Percentiles rank a stretch among this genome's conserved stretches.
These are phyloP conservation scores for Blastomyces parvus DNA, from an alignment of 2,329 filamentous ascomycete genomes.

Conservation along the genomic window DNA sequence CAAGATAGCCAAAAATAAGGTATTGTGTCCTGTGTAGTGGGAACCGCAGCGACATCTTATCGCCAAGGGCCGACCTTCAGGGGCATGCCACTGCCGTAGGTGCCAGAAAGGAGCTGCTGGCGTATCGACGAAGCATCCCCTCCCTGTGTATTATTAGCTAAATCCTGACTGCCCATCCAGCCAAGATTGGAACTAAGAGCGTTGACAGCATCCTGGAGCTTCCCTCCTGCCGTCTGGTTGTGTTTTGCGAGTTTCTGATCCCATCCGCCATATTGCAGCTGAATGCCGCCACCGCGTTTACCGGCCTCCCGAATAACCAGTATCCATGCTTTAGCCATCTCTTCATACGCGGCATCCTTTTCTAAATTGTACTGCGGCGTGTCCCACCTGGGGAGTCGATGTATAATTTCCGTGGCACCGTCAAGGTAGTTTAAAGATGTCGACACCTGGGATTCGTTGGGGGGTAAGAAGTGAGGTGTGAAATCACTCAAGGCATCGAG, in stretches of 20 bases:
- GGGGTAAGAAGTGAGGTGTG: conserved; percentile 89
- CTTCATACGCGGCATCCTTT: conserved; percentile 92
- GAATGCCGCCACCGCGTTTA: conserved; percentile 83
- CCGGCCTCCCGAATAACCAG: conserved; percentile 82
- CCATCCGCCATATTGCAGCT: conserved; percentile 83
- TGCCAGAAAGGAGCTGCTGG: conserved; percentile 48
- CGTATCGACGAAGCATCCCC: conserved; percentile 40
- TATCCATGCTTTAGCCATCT: conserved; percentile 88
- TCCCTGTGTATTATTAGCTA: conserved; percentile 26
- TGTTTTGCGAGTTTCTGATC: conserved; percentile 80
- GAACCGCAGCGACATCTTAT: conserved; percentile 9
- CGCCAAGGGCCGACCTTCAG: conserved; percentile 51
- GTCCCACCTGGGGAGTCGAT: conserved; percentile 84
- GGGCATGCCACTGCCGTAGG: conserved; percentile 45
- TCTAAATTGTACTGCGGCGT: conserved; percentile 79
- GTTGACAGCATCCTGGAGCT: conserved; percentile 67
- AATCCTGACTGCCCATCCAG: conserved; percentile 54
- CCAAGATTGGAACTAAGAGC: conserved; percentile 65
- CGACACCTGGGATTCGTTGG: conserved; percentile 74
- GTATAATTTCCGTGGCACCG: conserved; percentile 79
- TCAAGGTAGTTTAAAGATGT: conserved; percentile 81
- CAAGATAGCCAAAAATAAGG: neutral
- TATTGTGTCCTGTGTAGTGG: neutral
- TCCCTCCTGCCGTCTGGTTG: conserved; percentile 75
- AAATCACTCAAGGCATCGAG: conserved; percentile 89